phyloP scores from a whole-genome alignment of 78 protist species.

The Parvularia atlantis region DNA sequence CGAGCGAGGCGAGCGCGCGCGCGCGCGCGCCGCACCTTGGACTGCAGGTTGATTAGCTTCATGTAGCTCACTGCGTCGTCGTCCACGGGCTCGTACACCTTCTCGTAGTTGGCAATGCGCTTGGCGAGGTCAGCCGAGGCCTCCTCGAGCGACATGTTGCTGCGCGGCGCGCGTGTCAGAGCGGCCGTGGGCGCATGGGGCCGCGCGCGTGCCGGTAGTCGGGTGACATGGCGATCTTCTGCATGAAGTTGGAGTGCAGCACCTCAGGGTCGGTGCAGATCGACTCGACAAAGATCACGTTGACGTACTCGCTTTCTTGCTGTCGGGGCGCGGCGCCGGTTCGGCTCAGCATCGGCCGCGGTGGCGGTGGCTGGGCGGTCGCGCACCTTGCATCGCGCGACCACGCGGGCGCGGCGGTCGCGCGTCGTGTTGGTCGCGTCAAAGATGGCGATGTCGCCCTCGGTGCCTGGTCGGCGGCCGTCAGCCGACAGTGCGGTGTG shows the following conservation, averaged over 20 bases:
- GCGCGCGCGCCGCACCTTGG: background rate
- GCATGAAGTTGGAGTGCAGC: background rate
- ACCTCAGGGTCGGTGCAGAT: constrained; percentile 11
- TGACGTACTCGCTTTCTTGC: background rate
- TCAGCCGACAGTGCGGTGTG: too few species aligned
- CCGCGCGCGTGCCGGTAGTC: too few species aligned
- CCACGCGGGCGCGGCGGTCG: constrained; percentile 1
- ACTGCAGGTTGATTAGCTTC: constrained; percentile 5
- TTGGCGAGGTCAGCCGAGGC: constrained; percentile 3
- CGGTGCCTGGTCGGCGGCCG: too few species aligned
- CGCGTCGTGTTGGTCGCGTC: constrained; percentile 27
- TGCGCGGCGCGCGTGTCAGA: too few species aligned
- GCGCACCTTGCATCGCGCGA: background rate
- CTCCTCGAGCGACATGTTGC: background rate
- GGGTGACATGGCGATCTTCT: constrained; percentile 8
- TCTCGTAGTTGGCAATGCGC: constrained; percentile 15
- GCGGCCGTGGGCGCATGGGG: too few species aligned
- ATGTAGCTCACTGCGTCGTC: constrained; percentile 2
- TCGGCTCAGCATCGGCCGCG: background rate
- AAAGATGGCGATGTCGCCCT: constrained; percentile 19
- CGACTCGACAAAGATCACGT: constrained; percentile 29
- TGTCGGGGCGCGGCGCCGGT: background rate
- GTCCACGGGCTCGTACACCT: constrained; percentile 5
- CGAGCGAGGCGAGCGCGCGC: background rate
- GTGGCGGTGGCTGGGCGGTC: too few species aligned